phyloP scores from a whole-genome alignment of 2,329 filamentous ascomycete species.

The Bipolaris zeicola region DNA sequence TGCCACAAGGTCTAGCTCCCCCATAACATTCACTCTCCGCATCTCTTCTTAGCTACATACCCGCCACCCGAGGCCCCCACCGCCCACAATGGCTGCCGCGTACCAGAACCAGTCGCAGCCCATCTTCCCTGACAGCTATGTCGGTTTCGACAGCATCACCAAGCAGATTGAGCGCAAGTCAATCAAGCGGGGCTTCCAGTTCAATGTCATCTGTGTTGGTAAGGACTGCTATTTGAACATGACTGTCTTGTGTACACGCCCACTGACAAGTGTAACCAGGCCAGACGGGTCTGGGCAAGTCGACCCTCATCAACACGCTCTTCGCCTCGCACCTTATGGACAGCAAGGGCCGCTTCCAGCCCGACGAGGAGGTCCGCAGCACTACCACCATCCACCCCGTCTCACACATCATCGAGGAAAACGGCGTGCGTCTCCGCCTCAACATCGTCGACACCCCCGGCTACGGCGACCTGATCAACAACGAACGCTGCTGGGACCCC shows the following conservation, averaged over 20 bases:
- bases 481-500: conserved; percentile 99
- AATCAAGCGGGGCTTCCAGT: conserved; percentile 98
- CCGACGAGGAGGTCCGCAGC: conserved; percentile 89
- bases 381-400: conserved; percentile 98
- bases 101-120: conserved; percentile 66
- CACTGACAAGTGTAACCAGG: conserved; percentile 59
- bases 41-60: conserved; percentile 9
- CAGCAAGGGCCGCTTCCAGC: conserved; percentile 92
- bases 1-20: background rate
- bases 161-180: conserved; percentile 99
- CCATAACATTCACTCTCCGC: conserved; percentile 17
- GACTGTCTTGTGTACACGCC: background rate
- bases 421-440: conserved; percentile 92
- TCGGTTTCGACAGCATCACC: conserved; percentile 99
- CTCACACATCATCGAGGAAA: conserved; percentile 99
- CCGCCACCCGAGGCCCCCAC: conserved; percentile 31
- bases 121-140: conserved; percentile 92
- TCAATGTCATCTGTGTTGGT: conserved; percentile 99
- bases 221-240: conserved; percentile 54
- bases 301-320: conserved; percentile 99
- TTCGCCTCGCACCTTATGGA: conserved; percentile 99
- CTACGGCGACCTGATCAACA: conserved; percentile 98
- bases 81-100: conserved; percentile 65
- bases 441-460: conserved; percentile 99
- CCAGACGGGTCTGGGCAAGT: conserved; percentile 98